These are phyloP conservation scores for Ceriops zippeliana DNA, from an alignment of 345 rosid species.

Conservation along the genomic window DNA sequence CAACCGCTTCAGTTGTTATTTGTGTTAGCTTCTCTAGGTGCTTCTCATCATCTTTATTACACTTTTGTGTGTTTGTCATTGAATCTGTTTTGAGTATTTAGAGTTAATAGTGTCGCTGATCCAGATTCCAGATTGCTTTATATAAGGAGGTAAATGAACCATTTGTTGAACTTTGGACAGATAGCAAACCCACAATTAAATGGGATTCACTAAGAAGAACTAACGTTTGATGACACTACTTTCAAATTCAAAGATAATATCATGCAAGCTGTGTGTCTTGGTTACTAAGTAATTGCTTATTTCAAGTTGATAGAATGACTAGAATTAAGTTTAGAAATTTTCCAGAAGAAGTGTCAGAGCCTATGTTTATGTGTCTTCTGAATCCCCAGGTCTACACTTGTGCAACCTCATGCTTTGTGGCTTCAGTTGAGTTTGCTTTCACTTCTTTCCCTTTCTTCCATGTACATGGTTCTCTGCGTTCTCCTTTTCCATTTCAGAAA, in stretches of 20 bases:
- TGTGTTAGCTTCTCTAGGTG: background rate
- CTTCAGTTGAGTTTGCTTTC: background rate
- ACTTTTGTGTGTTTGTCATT: background rate
- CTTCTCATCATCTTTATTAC: background rate
- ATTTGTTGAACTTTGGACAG: background rate
- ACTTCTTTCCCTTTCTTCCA: background rate
- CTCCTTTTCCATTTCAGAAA: background rate
- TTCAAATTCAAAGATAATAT: no score
- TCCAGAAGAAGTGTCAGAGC: background rate
- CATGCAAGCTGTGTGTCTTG: background rate
- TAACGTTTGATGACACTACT: no score
- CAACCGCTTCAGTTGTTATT: no score
- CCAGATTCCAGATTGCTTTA: background rate
- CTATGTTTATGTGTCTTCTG: background rate
- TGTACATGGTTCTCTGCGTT: background rate
- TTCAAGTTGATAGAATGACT: background rate
- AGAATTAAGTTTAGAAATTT: background rate
- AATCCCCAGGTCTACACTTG: background rate
- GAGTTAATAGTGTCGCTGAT: background rate
- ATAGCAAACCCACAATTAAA: no score
- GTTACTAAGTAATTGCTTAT: background rate
- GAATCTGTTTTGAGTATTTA: background rate
- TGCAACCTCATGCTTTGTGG: background rate
- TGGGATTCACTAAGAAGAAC: no score
- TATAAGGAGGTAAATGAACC: background rate